Base-by-base conservation (phyloP, 257 asterid species). In the Nicotiana tomentosiformis region DNA sequence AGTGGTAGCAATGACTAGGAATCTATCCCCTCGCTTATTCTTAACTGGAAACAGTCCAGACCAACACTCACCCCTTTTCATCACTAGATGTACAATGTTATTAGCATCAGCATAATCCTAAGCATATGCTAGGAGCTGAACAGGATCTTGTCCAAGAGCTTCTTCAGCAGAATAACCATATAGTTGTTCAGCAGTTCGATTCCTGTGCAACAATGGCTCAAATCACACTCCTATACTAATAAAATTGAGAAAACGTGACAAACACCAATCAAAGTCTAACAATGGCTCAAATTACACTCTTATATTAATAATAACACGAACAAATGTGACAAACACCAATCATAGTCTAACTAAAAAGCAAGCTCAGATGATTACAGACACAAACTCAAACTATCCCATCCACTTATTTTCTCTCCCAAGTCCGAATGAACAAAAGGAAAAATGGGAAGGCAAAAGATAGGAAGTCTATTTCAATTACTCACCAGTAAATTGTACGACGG, bases 401-500 rank as follows among this genome's bases (percentile, higher is more conserved):
- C 46, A 37, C 46, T 37, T 6, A 37, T 37, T 37, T 37, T 37
- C 8, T 33, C 26, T 35, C 17, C 12, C 77, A 69, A 20, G 11
- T 70, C 58, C 7, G 6, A 43, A 39, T 10, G n/a, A 70, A 70
- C 35, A 23, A 43, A 70, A 43, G 3, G 35, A 70, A 39, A 37
- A 70, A 11, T 3, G 3, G 1, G 10, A 23, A 72, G 7, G 39
- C 43, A 51, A 74, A 74, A 12, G 39, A 74, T 2, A 1, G 39
- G 62, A 74, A 23, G 43, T 49, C 11, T 37, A 49, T 74, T 74
- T 74, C 23, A 74, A 74, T 26, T 7, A 91, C 97, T 90, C 82
- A 93, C 99, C 99, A 95, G 91, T 95, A 95, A 86, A 92, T 89
- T 53, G 91, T 88, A 57, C 91, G 93, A 82, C 86, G 46, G 85